phyloP scores from a whole-genome alignment of 108 stramenopile species.

The Skeletonema tropicum region DNA sequence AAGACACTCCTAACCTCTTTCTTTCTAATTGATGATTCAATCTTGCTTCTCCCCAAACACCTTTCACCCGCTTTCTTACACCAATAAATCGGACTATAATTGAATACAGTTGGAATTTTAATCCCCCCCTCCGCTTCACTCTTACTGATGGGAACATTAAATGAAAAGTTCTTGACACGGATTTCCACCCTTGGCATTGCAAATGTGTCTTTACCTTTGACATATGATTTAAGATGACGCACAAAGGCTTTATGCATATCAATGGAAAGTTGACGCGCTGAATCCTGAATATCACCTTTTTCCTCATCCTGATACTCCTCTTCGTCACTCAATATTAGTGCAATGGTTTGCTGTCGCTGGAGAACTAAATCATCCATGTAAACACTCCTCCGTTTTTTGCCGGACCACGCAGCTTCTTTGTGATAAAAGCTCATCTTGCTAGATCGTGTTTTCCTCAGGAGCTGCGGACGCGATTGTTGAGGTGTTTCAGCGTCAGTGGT shows the following conservation, averaged over 20 bases:
- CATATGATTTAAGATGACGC: not conserved
- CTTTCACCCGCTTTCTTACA: conserved; percentile 9
- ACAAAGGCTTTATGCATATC: conserved; percentile 8
- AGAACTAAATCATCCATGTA: not conserved
- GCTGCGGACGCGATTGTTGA: not conserved
- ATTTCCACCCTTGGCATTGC: conserved; percentile 19
- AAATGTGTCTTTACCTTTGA: not conserved
- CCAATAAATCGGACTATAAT: conserved; percentile 1
- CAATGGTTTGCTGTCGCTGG: not conserved
- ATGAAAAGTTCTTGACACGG: conserved; percentile 26
- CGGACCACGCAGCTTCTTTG: not conserved
- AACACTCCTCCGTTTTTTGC: not conserved
- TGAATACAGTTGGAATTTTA: conserved; percentile 15
- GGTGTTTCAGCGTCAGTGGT: not conserved
- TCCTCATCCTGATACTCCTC: not conserved
- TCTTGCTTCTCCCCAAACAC: not conserved
- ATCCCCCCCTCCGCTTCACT: not conserved
- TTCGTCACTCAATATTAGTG: too few species aligned
- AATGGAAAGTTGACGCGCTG: not conserved
- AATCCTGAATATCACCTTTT: not conserved
- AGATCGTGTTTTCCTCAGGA: not conserved
- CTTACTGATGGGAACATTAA: conserved; percentile 10
- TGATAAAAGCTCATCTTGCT: not conserved
- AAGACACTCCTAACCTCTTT: conserved; percentile 18
- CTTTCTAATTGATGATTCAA: not conserved